Evolutionary conservation across 2,329 filamentous ascomycete species (phyloP), one percentile per base, ranked within the genome.

Genomic region (Furcasterigmium furcatum): DNA sequence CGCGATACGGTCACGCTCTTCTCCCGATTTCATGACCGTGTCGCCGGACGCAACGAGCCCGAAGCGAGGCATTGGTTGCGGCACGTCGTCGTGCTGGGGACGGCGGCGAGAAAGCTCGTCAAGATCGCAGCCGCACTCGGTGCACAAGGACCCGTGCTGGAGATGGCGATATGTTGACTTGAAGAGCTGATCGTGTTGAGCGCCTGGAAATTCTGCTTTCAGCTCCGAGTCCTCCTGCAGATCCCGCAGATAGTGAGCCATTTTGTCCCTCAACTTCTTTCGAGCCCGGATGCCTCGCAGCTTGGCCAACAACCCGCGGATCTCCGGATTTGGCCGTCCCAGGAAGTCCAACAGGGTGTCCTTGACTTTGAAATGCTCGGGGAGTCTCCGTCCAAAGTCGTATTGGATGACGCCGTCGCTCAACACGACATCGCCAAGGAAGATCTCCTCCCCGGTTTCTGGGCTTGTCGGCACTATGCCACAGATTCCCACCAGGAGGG

Each of bases 11-110:
- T 73, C 70, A 12, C 70, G 60, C 14, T 62, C 50, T 12, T 53
- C 39, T 2, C 60, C 64, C 12, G 62, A 63, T 36, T 67, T 70
- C 47, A 75, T 66, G 2, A 74, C 65, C 2, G 55, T 58, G 41
- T 73, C 62, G 13, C 61, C 66, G 1, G 66, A 71, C 4, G 58
- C 70, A 3, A 73, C 59, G 0, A 49, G 43, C 0, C 70, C 70
- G 24, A 72, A 53, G 39, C 68, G 63, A 1, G 72, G 52, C 2
- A 32, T 35, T 3, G 61, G 60, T n/a, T 20, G 29, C 16, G 25
- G 34, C 14, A 25, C 46, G 12, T 49, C 47, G n/a, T 45, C 43
- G 9, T 46, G 43, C 7, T 50, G 49, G n/a, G n/a, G n/a, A 8
- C 45, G 47, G 14, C 46, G 21, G 18, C 56, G 57, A 3, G 5